phyloP scores from a whole-genome alignment of 805 yeast genomes.

The Saccharomyces mikatae region DNA sequence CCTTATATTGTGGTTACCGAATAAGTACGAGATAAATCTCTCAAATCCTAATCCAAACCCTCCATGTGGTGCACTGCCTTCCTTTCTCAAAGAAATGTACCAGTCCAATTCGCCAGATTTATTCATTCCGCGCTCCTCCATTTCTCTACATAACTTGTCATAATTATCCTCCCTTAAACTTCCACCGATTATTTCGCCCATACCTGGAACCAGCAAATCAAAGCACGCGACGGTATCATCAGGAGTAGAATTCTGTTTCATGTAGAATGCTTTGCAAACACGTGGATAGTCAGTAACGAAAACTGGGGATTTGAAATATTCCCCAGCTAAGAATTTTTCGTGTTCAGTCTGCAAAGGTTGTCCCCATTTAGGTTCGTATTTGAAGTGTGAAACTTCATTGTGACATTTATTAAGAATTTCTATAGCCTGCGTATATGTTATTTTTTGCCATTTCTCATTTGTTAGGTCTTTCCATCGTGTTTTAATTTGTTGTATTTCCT shows the following conservation, averaged over 20 bases:
- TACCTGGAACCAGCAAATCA: slow-evolving; percentile 80
- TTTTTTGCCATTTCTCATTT: slow-evolving; percentile 49
- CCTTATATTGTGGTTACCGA: slow-evolving; percentile 68
- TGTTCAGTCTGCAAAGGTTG: slow-evolving; percentile 72
- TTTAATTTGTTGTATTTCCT: slow-evolving; percentile 25
- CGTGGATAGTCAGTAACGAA: slow-evolving; percentile 86
- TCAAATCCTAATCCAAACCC: slow-evolving; percentile 97
- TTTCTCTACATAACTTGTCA: slow-evolving; percentile 39
- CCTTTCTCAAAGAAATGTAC: slow-evolving; percentile 67
- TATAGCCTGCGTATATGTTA: slow-evolving; percentile 74
- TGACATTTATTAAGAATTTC: slow-evolving; percentile 36
- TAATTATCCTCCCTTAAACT: slow-evolving; percentile 76
- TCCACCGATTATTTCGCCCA: slow-evolving; percentile 94
- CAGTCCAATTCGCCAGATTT: slow-evolving; percentile 51
- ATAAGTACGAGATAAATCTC: slow-evolving; percentile 64
- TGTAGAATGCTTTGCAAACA: slow-evolving; percentile 79
- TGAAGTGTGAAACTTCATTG: slow-evolving; percentile 30
- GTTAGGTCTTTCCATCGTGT: slow-evolving; percentile 56
- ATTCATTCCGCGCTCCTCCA: slow-evolving; percentile 50
- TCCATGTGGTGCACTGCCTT: slow-evolving; percentile 88
- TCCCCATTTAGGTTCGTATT: slow-evolving; percentile 55
- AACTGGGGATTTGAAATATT: slow-evolving; percentile 60
- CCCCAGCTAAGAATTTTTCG: slow-evolving; percentile 83
- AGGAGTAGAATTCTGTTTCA: slow-evolving; percentile 48
- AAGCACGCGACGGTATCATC: slow-evolving; percentile 74